Evolutionary conservation across 805 yeast genomes (phyloP), one percentile per base, ranked within the genome.

Genomic region (Candida sithepensis): DNA sequence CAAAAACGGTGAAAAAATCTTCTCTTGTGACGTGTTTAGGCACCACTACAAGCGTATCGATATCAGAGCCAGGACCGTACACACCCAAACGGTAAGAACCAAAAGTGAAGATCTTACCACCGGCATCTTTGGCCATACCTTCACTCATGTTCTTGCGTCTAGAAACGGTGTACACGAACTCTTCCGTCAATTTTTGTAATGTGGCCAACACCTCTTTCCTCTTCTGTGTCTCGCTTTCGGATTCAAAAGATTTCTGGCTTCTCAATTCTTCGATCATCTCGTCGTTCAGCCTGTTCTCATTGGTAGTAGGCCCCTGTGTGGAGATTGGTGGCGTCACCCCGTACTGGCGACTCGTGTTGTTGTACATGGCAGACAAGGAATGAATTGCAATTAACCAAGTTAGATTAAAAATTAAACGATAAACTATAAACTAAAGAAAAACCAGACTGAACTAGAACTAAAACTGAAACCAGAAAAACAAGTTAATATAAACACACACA

Each of bases 51-150:
- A 94, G 71, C 0, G 98, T 88, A 72, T 94, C 99, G 51, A 94
- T 92, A 84, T 94, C 99, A 0, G 96, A 86, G 0, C 99, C 98
- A 0, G 98, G 98, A 0, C 98, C 98, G 69, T 91, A 89, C 13
- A 94, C 99, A 3, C 99, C 99, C 39, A 94, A 70, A 53, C 97
- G 75, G 61, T 91, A 94, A 1, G 97, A 90, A 1, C 99, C 99
- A 70, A 79, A 94, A 0, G 97, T 90, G 64, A 91, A 94, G n/a
- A 94, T 81, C 65, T 94, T 94, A 33, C 99, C 99, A 34, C 99
- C 99, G 0, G 98, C 96, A 66, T 94, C 99, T 47, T 72, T 77
- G 0, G 98, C 96, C 97, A 94, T 90, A 2, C 97, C 97, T 51
- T 94, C 98, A 32, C 90, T 82, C 97, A 94, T 90, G 61, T 92